Evolutionary conservation across 331 rosid species (phyloP), one percentile per base, ranked within the genome.

Genomic region (Acacia concinna): DNA sequence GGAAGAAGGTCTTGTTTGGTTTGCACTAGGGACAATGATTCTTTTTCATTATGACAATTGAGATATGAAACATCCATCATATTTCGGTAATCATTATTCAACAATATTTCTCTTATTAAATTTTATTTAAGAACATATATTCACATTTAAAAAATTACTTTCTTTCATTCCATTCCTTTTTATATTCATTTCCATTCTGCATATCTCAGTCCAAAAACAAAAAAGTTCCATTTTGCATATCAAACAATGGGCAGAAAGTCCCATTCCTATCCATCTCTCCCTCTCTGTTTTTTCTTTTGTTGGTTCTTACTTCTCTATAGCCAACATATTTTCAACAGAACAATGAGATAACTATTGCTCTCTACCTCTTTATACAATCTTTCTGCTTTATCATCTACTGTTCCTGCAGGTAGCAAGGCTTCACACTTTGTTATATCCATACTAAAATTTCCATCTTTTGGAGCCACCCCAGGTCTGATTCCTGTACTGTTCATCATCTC

Each of bases 401-500:
- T 84, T n/a, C 86, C 90, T 17, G 75, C 25, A 1, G 98, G 98
- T 9, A 95, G 80, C 79, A 84, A 68, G 25, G 87, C 89, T 87
- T 93, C 93, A 72, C 83, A 84, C 71, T 91, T 74, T 72, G 93
- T 15, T 35, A 90, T 76, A 64, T 89, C 82, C 86, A 95, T 86
- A 38, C 87, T 87, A 71, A 86, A 85, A 17, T 85, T 80, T 35
- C 89, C 90, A 81, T 93, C 91, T 75, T 81, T 85, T 2, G 99
- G 99, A 60, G 88, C 89, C 43, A 86, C 75, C 4, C 77, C 66
- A 8, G 78, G 76, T 15, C 89, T 88, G 27, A 95, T 90, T 6
- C 96, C 99, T 41, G 0, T 67, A 1, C 3, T 82, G 85, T 85
- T 91, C 52, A 95, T 80, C 94, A 93, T 93, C 84, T 91, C 98